Conservation (phyloP, 108 stramenopile genomes). For the Cyclotella sp. region DNA sequence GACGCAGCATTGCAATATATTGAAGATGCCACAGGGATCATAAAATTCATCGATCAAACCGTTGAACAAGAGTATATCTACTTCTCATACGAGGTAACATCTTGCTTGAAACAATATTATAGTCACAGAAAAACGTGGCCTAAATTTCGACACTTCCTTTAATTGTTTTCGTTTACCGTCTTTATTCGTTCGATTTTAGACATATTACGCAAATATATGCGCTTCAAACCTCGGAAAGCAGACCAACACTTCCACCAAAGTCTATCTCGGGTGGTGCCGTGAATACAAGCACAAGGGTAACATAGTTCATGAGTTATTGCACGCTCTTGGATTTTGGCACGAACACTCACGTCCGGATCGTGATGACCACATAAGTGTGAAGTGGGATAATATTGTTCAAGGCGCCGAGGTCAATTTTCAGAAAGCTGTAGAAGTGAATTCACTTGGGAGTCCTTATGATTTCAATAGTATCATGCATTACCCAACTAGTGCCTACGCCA, state of each 20-base stretch:
- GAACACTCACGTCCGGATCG: constrained; percentile 60
- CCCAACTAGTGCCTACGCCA: constrained; percentile 37
- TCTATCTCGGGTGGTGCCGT: constrained; percentile 45
- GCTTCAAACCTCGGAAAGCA: constrained; percentile 42
- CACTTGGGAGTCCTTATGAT: constrained; percentile 52
- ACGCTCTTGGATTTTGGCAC: constrained; percentile 66
- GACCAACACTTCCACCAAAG: constrained; percentile 15
- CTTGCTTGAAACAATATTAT: background rate
- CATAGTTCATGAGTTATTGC: constrained; percentile 55
- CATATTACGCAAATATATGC: constrained; percentile 20
- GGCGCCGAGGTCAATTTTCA: constrained; percentile 35
- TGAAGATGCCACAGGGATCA: constrained; percentile 37
- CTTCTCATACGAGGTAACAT: constrained; percentile 26
- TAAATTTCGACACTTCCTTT: no score
- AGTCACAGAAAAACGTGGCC: background rate
- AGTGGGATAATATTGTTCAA: constrained; percentile 32
- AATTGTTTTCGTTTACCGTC: no score
- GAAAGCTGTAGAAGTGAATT: constrained; percentile 29
- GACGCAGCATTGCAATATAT: constrained; percentile 28
- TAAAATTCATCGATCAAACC: constrained; percentile 28
- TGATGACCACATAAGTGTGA: constrained; percentile 48
- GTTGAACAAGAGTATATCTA: constrained; percentile 35
- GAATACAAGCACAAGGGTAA: constrained; percentile 26
- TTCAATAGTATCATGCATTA: constrained; percentile 62
- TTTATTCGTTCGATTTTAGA: background rate